phyloP scores from a whole-genome alignment of 495 filamentous ascomycete species.

The Penicillium canescens region DNA sequence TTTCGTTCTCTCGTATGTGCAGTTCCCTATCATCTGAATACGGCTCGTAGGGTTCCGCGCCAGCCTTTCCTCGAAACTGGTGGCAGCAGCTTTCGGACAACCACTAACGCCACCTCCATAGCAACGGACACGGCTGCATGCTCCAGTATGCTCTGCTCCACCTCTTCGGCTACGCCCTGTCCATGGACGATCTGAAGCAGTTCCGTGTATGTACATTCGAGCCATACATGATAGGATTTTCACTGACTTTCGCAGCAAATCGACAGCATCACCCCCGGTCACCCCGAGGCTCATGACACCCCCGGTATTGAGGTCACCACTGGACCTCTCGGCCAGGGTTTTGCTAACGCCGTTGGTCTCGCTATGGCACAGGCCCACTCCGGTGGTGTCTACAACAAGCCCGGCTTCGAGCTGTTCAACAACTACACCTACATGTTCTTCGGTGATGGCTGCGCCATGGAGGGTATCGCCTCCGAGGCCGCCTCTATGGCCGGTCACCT shows the following conservation, averaged over 20 bases:
- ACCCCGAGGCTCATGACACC: conserved; percentile 96
- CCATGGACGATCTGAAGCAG: conserved; percentile 86
- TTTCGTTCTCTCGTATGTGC: conserved; percentile 98
- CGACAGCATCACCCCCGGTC: conserved; percentile 93
- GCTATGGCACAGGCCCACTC: conserved; percentile 93
- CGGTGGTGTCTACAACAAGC: conserved; percentile 93
- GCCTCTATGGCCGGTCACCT: conserved; percentile 91
- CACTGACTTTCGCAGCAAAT: conserved; percentile 53
- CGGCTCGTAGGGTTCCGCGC: not conserved
- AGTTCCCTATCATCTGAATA: not conserved
- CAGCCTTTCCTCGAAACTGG: not conserved
- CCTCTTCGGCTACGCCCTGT: conserved; percentile 85
- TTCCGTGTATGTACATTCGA: conserved; percentile 75
- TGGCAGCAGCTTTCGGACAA: not conserved
- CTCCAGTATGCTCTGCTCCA: conserved; percentile 98
- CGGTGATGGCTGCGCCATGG: conserved; percentile 98
- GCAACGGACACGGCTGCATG: conserved; percentile 99
- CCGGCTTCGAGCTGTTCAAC: conserved; percentile 85
- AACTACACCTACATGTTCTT: conserved; percentile 98
- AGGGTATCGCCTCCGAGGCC: conserved; percentile 94
- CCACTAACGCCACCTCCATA: conserved; percentile 34
- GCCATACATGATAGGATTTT: not conserved
- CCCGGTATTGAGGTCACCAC: conserved; percentile 97
- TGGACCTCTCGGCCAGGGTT: conserved; percentile 93
- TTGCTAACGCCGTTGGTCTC: conserved; percentile 93